phyloP scores from a whole-genome alignment of 2,329 filamentous ascomycete genomes.

The Calonectria hawksworthii region DNA sequence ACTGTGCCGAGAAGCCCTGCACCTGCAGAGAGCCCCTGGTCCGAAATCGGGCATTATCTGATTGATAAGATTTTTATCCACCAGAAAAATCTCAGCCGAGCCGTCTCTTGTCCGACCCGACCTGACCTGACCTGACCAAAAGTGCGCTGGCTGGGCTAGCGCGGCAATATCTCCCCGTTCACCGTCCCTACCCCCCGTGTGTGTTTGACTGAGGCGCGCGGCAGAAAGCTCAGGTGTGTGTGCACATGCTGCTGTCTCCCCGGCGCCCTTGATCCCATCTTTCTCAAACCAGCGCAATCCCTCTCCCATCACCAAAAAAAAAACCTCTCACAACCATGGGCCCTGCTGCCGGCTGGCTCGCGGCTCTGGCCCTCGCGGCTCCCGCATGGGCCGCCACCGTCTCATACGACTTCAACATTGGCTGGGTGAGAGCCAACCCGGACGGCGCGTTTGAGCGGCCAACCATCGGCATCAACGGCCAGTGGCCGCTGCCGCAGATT shows the following conservation, averaged over 20 bases:
- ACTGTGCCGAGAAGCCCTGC: neutral
- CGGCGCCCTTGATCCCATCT: no score
- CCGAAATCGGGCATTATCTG: slow-evolving; percentile 38
- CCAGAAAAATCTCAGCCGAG: neutral
- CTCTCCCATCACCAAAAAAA: neutral
- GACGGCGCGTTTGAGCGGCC: slow-evolving; percentile 75
- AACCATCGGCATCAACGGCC: slow-evolving; percentile 82
- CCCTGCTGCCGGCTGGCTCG: neutral
- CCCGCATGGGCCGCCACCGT: slow-evolving; percentile 58
- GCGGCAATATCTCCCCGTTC: slow-evolving; percentile 4
- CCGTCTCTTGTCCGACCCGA: neutral
- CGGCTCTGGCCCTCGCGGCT: slow-evolving; percentile 1
- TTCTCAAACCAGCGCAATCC: slow-evolving; percentile 8
- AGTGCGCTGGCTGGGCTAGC: slow-evolving; percentile 1
- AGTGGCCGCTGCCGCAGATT: slow-evolving; percentile 81
- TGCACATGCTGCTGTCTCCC: neutral
- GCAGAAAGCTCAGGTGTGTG: neutral
- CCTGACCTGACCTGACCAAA: neutral
- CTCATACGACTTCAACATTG: slow-evolving; percentile 76
- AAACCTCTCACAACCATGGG: slow-evolving; percentile 6
- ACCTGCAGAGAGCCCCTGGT: slow-evolving; percentile 1
- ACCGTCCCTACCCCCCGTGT: neutral
- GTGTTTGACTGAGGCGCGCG: neutral
- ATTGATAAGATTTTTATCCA: slow-evolving; percentile 40
- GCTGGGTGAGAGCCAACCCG: slow-evolving; percentile 80